Conservation (phyloP, 257 asterid genomes). For the Solanum medicagineum region DNA sequence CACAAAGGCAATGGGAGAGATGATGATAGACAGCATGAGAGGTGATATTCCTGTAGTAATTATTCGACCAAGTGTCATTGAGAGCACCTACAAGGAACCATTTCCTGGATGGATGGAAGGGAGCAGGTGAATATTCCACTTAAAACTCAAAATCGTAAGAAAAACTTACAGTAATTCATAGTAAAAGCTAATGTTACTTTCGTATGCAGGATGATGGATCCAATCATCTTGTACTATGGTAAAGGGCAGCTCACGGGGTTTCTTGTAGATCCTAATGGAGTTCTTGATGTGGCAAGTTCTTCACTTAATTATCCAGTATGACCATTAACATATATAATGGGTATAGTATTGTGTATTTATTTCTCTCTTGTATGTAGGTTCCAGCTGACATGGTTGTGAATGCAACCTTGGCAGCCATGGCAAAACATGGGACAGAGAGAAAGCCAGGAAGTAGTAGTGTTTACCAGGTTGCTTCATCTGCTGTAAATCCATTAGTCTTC, state of each 20-base stretch:
- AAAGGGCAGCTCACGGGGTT: constrained; percentile 91
- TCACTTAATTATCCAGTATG: background rate
- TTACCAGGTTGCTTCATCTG: constrained; percentile 82
- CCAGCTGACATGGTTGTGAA: constrained; percentile 98
- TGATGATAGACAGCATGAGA: constrained; percentile 73
- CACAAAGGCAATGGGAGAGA: constrained; percentile 99
- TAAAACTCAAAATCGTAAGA: background rate
- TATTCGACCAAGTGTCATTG: constrained; percentile 89
- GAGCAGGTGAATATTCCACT: constrained; percentile 42
- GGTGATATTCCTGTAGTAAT: constrained; percentile 79
- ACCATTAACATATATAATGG: background rate
- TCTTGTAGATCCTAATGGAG: constrained; percentile 83
- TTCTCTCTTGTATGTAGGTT: constrained; percentile 32
- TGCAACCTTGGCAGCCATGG: constrained; percentile 94
- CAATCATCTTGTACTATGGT: constrained; percentile 76
- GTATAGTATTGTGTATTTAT: background rate
- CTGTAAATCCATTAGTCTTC: constrained; percentile 66
- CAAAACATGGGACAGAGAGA: constrained; percentile 69
- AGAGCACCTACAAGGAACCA: constrained; percentile 92
- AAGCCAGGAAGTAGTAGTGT: constrained; percentile 30
- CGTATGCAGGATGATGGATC: constrained; percentile 89
- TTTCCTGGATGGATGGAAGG: constrained; percentile 99
- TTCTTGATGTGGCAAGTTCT: constrained; percentile 81
- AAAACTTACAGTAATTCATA: background rate
- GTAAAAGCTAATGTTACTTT: background rate